phyloP scores from a whole-genome alignment of 495 filamentous ascomycete genomes.

The Apodospora peruviana region DNA sequence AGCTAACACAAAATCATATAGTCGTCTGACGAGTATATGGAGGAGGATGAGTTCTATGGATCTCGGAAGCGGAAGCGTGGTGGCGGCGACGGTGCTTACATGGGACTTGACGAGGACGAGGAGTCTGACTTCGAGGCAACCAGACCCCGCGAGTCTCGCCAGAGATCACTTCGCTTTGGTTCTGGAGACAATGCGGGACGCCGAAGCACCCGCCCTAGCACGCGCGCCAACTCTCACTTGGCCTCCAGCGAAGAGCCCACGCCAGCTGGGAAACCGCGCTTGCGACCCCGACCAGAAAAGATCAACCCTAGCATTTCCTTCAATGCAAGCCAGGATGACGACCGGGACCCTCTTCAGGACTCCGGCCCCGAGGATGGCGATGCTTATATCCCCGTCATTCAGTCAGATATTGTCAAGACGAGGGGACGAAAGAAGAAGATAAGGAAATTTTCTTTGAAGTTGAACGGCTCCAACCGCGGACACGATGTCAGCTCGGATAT shows the following conservation, averaged over 20 bases:
- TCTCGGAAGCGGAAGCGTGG: conserved; percentile 18
- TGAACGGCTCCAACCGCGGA: not conserved
- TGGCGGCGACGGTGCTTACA: conserved; percentile 13
- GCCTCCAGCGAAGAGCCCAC: conserved; percentile 12
- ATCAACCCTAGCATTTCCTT: not conserved
- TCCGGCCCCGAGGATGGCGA: conserved; percentile 26
- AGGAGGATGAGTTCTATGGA: not conserved
- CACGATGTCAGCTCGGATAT: conserved; percentile 31
- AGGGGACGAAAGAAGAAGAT: conserved; percentile 8
- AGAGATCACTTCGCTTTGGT: not conserved
- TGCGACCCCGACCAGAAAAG: conserved; percentile 3
- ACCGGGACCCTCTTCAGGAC: conserved; percentile 39
- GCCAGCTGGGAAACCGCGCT: not conserved
- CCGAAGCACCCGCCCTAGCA: conserved; percentile 18
- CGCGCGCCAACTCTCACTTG: conserved; percentile 16
- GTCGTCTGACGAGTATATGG: conserved; percentile 2
- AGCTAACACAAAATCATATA: not conserved
- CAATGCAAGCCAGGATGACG: conserved; percentile 21
- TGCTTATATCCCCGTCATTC: conserved; percentile 26
- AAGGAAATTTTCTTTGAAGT: not conserved
- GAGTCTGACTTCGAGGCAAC: conserved; percentile 9
- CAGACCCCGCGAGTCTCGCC: conserved; percentile 1
- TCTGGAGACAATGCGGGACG: conserved; percentile 4
- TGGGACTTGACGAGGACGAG: conserved; percentile 21
- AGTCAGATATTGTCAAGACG: conserved; percentile 30